Evolutionary conservation across 2,329 filamentous ascomycete species (phyloP).

Genomic region (Didymella keratinophila): DNA sequence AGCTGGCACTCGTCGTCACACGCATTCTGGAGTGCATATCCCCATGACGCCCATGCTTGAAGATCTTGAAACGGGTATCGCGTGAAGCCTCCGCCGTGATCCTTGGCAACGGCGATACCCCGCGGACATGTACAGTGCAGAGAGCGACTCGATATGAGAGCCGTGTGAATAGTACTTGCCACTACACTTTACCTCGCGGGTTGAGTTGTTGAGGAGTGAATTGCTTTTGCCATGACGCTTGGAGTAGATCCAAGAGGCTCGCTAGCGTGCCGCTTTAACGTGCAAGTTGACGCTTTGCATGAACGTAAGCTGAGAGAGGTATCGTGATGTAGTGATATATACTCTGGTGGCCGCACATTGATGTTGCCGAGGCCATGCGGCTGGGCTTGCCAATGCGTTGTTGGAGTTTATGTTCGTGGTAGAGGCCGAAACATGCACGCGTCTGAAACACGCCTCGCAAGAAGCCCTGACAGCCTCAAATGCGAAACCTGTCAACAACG

Average conservation of each 20-base stretch:
- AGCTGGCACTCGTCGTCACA: constrained; percentile 35
- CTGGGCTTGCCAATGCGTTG: constrained; percentile 10
- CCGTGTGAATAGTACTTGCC: neutral
- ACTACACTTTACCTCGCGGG: neutral
- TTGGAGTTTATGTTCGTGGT: constrained; percentile 4
- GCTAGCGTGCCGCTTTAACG: neutral
- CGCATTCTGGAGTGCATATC: constrained; percentile 24
- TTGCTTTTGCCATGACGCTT: neutral
- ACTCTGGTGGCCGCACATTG: neutral
- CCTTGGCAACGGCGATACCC: constrained; percentile 33
- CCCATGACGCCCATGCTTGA: constrained; percentile 14
- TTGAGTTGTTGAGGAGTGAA: no score
- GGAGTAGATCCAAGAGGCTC: neutral
- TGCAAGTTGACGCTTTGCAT: neutral
- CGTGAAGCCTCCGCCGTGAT: constrained; percentile 26
- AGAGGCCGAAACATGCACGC: constrained; percentile 13
- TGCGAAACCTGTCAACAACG: constrained; percentile 12
- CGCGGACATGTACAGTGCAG: neutral
- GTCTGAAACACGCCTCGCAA: constrained; percentile 9
- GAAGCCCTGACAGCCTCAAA: constrained; percentile 6
- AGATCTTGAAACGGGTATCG: constrained; percentile 43
- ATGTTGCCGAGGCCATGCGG: constrained; percentile 2
- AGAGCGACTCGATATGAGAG: neutral
- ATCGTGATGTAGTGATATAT: neutral
- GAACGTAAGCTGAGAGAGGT: neutral